Evolutionary conservation across 169 alveolate species (phyloP), one percentile per base, ranked within the genome.

Genomic region (Theileria luwenshuni): DNA sequence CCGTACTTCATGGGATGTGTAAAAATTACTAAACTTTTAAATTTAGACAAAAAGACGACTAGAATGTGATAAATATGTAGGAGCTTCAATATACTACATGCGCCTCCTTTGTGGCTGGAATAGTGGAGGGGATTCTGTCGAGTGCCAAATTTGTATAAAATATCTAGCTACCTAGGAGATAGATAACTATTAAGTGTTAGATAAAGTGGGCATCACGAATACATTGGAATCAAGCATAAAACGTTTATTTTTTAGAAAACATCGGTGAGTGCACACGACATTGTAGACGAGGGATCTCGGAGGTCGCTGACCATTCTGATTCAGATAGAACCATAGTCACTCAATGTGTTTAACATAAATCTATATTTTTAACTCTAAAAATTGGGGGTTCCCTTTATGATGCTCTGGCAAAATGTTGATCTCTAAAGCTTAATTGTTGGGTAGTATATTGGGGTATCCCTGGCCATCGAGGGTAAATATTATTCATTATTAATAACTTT

Each of bases 71-170:
- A 49, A 28, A 59, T 12, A 30, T 42, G 47, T 52, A 81, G 89
- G 89, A 81, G 21, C 32, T 72, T 41, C 85, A 81, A 38, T 73
- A 81, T 61, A 61, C 79, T 6, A 58, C 76, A 33, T 74, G 83
- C 70, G 86, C 84, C 28, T 42, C 84, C 10, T 81, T 73, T 27
- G 47, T 81, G 8, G 89, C 84, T 7, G 89, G 89, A 30, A 81
- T 81, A 12, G 89, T 81, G 12, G 84, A 81, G 58, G 89, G 89
- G 19, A 81, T 81, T 8, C 61, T 81, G 23, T 38, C 83, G 8
- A 33, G 80, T 38, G 49, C 80, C 38, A 54, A 74, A 27, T 67
- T 81, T 23, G 89, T 81, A 74, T 23, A n/a, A n/a, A n/a, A 77
- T 72, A 8, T 10, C 17, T 38, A 38, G 45, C 45, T 38, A 38